Conservation (phyloP, 2,329 filamentous ascomycete genomes). For the Nigrospora osmanthi region DNA sequence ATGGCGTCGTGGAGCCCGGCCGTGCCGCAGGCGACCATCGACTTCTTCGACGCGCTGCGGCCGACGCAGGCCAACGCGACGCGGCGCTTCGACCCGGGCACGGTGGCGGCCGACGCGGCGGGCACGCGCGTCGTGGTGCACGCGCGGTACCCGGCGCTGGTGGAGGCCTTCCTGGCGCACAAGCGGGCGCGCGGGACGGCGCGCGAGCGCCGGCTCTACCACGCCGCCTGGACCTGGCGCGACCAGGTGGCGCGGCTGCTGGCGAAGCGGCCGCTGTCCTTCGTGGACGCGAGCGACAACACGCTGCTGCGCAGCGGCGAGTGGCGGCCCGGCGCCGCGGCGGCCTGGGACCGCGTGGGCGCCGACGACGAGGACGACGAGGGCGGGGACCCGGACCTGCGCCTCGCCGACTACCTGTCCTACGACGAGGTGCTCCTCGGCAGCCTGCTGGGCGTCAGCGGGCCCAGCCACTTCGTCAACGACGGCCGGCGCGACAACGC, state of each 20-base stretch:
- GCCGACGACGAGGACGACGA: slow-evolving; percentile 7
- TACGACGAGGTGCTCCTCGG: slow-evolving; percentile 27
- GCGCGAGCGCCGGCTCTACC: slow-evolving; percentile 13
- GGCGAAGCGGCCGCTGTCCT: slow-evolving; percentile 15
- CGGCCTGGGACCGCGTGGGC: slow-evolving; percentile 19
- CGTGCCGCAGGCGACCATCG: neutral
- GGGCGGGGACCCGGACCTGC: slow-evolving; percentile 9
- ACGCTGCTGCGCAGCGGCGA: slow-evolving; percentile 13
- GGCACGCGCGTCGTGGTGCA: slow-evolving; percentile 19
- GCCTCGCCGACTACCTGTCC: slow-evolving; percentile 17
- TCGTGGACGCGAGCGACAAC: slow-evolving; percentile 10
- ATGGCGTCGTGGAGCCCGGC: no score
- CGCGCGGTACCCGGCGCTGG: slow-evolving; percentile 13
- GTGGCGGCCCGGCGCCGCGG: neutral
- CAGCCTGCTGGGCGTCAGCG: slow-evolving; percentile 20
- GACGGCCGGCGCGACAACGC: slow-evolving; percentile 16
- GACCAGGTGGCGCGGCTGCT: slow-evolving; percentile 16
- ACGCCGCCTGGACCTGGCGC: slow-evolving; percentile 11
- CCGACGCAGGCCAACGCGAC: neutral
- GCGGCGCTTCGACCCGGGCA: slow-evolving; percentile 8
- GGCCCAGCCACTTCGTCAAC: slow-evolving; percentile 22
- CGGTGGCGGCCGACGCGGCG: slow-evolving; percentile 11
- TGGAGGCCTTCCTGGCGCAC: slow-evolving; percentile 16
- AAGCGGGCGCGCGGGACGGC: slow-evolving; percentile 15
- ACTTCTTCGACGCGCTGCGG: neutral